A percentile compares a stretch with the other conserved stretches of the same genome.
Conservation (phyloP, 192 early-diverging fungal genomes). For the Coemansia sp. region DNA sequence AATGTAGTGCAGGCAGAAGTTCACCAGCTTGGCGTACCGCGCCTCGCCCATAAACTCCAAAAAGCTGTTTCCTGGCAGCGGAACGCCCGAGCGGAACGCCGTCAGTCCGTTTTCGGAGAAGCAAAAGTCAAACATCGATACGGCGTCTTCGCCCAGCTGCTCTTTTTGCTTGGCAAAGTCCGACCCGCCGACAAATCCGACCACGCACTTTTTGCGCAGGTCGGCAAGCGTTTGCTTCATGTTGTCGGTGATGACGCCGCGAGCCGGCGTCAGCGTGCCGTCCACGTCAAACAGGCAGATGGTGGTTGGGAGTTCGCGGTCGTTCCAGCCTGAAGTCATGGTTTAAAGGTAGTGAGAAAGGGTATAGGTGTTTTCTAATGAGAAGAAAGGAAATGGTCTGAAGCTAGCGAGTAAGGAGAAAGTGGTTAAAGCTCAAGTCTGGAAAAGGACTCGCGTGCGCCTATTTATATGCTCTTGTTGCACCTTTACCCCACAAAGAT, state of each 20-base stretch:
- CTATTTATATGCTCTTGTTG: too few relatives aligned
- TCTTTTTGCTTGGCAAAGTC: conserved; percentile 93
- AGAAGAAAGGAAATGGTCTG: too few relatives aligned
- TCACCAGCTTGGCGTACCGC: conserved; percentile 84
- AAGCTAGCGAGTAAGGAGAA: too few relatives aligned
- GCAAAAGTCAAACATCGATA: conserved; percentile 89
- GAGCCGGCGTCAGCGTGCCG: conserved; percentile 94
- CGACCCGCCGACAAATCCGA: conserved; percentile 97
- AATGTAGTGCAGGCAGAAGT: conserved; percentile 93
- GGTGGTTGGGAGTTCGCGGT: conserved; percentile 73
- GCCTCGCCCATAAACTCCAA: conserved; percentile 90
- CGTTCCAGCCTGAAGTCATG: conserved; percentile 52
- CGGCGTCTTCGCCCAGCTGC: conserved; percentile 75
- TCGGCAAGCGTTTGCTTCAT: conserved; percentile 74
- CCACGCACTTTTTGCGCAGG: conserved; percentile 84
- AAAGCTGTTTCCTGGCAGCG: conserved; percentile 72
- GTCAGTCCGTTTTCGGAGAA: conserved; percentile 98
- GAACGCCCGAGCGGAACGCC: conserved; percentile 78
- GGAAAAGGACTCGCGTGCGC: too few relatives aligned
- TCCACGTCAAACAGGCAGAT: conserved; percentile 96
- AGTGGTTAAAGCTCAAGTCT: too few relatives aligned
- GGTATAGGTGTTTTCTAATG: neutral
- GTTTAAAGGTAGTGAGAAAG: conserved; percentile 1
- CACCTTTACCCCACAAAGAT: too few relatives aligned
- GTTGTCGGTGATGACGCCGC: conserved; percentile 76